Conservation (phyloP, 106 monocot species). For the Acorus gramineus region DNA sequence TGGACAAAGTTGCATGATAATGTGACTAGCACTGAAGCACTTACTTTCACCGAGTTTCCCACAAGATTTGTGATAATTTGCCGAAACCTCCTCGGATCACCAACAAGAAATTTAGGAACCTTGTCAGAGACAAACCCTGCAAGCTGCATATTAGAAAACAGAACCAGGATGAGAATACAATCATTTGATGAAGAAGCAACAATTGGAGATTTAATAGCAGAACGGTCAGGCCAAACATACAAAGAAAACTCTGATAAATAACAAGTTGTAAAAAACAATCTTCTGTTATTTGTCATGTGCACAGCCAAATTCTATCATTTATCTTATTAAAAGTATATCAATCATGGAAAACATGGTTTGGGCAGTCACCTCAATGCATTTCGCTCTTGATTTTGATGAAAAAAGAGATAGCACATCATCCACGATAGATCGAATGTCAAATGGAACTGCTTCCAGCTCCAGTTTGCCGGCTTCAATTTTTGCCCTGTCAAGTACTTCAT, state of each 20-base stretch:
- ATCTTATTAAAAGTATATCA: too few relatives aligned
- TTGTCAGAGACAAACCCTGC: constrained; percentile 80
- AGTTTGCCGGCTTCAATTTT: constrained; percentile 98
- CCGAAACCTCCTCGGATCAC: constrained; percentile 92
- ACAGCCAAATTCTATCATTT: too few relatives aligned
- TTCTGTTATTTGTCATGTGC: too few relatives aligned
- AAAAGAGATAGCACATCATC: constrained; percentile 91
- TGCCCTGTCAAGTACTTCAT: constrained; percentile 94
- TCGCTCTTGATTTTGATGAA: constrained; percentile 75
- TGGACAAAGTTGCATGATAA: too few relatives aligned
- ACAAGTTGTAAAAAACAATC: too few relatives aligned
- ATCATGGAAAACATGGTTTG: neutral
- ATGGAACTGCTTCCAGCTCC: constrained; percentile 82
- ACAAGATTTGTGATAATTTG: constrained; percentile 98
- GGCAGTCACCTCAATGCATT: constrained; percentile 67
- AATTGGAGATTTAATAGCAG: too few relatives aligned
- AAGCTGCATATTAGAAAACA: constrained; percentile 42
- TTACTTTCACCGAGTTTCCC: constrained; percentile 90
- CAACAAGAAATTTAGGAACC: constrained; percentile 75
- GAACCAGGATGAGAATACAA: neutral
- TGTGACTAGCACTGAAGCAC: neutral
- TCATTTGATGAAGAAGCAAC: neutral
- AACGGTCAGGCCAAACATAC: too few relatives aligned
- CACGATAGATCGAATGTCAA: constrained; percentile 68
- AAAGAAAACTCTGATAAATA: too few relatives aligned